These are phyloP conservation scores for Colletotrichum karsti DNA, from an alignment of 2,329 filamentous ascomycete genomes.

Conservation along the genomic window DNA sequence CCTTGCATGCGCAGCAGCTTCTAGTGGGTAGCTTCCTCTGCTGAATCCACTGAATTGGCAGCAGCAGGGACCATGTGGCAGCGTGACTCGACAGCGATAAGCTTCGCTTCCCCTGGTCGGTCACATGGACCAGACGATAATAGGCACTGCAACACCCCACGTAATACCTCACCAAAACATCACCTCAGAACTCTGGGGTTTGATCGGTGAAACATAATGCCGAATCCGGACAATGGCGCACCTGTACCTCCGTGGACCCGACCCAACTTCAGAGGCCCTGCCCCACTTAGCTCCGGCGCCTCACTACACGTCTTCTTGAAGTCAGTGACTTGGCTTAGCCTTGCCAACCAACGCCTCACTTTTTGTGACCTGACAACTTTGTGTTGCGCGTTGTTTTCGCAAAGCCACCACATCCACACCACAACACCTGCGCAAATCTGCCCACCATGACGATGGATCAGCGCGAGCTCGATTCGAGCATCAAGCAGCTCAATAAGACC, in stretches of 20 bases:
- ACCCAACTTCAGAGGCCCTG: background rate
- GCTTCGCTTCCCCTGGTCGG: constrained; percentile 18
- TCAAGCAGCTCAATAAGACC: constrained; percentile 84
- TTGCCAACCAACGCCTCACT: background rate
- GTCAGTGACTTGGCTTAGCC: constrained; percentile 2
- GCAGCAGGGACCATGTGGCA: constrained; percentile 28
- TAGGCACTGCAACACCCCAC: constrained; percentile 12
- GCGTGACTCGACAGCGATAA: constrained; percentile 25
- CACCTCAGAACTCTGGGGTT: background rate
- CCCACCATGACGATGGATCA: constrained; percentile 67
- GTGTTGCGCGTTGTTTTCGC: background rate
- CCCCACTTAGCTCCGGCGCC: constrained; percentile 22
- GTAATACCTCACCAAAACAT: background rate
- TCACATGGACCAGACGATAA: constrained; percentile 27
- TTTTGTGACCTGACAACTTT: background rate
- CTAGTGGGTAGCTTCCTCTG: constrained; percentile 15
- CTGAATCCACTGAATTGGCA: constrained; percentile 22
- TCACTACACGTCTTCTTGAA: constrained; percentile 20
- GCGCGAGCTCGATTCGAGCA: constrained; percentile 80
- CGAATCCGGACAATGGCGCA: constrained; percentile 2
- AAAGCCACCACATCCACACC: background rate
- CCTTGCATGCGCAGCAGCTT: constrained; percentile 26
- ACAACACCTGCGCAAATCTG: background rate
- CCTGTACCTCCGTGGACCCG: background rate
- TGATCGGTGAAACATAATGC: constrained; percentile 10